These are phyloP conservation scores for Ambrosia trifida DNA, from an alignment of 129 eudicot genomes.

Conservation along the genomic window DNA sequence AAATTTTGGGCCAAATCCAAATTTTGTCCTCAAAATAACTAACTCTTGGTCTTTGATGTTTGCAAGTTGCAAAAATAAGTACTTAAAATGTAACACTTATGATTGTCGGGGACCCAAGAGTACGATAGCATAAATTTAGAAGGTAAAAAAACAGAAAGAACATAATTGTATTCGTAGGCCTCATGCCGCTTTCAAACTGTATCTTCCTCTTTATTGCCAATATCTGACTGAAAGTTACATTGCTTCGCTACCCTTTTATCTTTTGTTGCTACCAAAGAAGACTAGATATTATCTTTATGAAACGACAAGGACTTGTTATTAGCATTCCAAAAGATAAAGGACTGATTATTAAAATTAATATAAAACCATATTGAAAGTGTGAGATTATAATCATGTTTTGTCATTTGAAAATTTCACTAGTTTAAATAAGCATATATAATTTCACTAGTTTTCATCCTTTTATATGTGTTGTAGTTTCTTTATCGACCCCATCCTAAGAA, in stretches of 20 bases:
- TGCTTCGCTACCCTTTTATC: slow-evolving; percentile 30
- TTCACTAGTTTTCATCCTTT: too few species aligned
- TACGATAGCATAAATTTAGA: slow-evolving; percentile 1
- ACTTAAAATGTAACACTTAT: slow-evolving; percentile 15
- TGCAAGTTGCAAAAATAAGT: slow-evolving; percentile 8
- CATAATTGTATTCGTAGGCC: slow-evolving; percentile 41
- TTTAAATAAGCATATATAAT: background rate
- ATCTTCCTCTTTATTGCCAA: slow-evolving; percentile 42
- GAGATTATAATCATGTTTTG: background rate
- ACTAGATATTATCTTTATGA: slow-evolving; percentile 28
- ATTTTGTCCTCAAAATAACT: slow-evolving; percentile 21
- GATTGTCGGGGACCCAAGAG: slow-evolving; percentile 25
- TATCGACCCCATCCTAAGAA: too few species aligned
- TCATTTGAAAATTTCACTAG: background rate
- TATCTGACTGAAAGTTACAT: slow-evolving; percentile 42
- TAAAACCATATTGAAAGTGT: background rate
- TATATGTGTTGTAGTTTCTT: too few species aligned
- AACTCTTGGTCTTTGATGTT: slow-evolving; percentile 17
- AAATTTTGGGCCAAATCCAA: slow-evolving; percentile 26
- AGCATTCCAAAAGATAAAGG: background rate
- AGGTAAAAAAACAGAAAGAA: slow-evolving; percentile 31
- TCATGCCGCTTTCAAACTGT: slow-evolving; percentile 34
- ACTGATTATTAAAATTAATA: background rate
- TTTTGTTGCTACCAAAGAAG: slow-evolving; percentile 36
- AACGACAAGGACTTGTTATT: slow-evolving; percentile 5